phyloP scores from a whole-genome alignment of 371 early-diverging fungal genomes.

The Haplosporangium sp. region DNA sequence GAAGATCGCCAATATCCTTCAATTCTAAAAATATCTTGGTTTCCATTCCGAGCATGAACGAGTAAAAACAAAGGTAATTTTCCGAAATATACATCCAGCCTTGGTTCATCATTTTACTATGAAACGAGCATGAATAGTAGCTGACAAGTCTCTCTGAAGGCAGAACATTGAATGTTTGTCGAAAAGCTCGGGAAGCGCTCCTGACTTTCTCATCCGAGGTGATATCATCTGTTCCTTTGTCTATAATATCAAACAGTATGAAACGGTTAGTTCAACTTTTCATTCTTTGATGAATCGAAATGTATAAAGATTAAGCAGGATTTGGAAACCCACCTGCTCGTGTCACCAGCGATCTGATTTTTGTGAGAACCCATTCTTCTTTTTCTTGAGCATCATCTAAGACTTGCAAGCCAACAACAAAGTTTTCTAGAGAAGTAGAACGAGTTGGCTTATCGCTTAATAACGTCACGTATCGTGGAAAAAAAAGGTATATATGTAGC shows the following conservation, averaged over 20 bases:
- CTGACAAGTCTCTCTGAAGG: slow-evolving; percentile 90
- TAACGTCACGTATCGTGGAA: slow-evolving; percentile 6
- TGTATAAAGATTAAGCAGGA: background rate
- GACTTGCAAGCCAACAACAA: slow-evolving; percentile 73
- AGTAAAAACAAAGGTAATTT: slow-evolving; percentile 94
- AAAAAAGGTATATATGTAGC: background rate
- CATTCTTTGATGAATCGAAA: background rate
- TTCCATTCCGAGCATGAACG: slow-evolving; percentile 93
- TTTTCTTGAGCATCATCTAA: slow-evolving; percentile 84
- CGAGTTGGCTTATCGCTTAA: background rate
- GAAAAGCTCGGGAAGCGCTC: slow-evolving; percentile 90
- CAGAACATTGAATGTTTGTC: slow-evolving; percentile 88
- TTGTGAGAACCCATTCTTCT: slow-evolving; percentile 88
- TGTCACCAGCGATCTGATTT: slow-evolving; percentile 89
- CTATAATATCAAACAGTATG: slow-evolving; percentile 42
- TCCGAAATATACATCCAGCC: slow-evolving; percentile 98
- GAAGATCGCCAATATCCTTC: slow-evolving; percentile 89
- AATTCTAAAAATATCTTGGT: slow-evolving; percentile 91
- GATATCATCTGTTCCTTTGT: slow-evolving; percentile 82
- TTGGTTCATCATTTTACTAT: slow-evolving; percentile 88
- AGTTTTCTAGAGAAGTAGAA: slow-evolving; percentile 63
- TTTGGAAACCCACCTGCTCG: slow-evolving; percentile 70
- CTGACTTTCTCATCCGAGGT: slow-evolving; percentile 87
- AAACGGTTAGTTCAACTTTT: too few species aligned
- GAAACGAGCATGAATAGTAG: slow-evolving; percentile 94